These are phyloP conservation scores for Cyclotella sp. DNA, from an alignment of 108 stramenopile genomes.

Conservation along the genomic window DNA sequence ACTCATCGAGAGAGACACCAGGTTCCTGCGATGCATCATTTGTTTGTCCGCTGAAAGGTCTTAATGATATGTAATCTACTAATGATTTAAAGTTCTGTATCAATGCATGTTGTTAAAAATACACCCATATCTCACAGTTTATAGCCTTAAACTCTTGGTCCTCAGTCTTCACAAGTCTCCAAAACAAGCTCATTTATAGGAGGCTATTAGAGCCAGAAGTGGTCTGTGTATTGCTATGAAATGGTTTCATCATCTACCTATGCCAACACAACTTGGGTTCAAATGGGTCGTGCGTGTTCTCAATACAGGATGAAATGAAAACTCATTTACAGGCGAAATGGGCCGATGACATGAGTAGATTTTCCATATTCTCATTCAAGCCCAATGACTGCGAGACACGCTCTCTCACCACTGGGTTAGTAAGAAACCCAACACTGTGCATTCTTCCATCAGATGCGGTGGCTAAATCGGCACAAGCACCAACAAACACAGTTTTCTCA, in stretches of 20 bases:
- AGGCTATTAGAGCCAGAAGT: too few relatives aligned
- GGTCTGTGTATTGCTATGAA: too few relatives aligned
- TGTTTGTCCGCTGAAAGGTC: constrained; percentile 1
- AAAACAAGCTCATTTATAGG: too few relatives aligned
- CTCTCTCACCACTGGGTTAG: constrained; percentile 18
- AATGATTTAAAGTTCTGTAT: too few relatives aligned
- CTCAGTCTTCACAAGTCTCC: too few relatives aligned
- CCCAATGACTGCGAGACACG: constrained; percentile 29
- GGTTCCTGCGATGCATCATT: neutral
- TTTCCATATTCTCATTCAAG: constrained; percentile 28
- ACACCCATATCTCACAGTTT: too few relatives aligned
- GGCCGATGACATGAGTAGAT: constrained; percentile 25
- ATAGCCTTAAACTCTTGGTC: too few relatives aligned
- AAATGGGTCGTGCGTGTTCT: too few relatives aligned
- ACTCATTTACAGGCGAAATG: constrained; percentile 8
- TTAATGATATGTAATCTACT: neutral
- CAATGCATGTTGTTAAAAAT: too few relatives aligned
- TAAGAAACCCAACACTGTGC: constrained; percentile 31
- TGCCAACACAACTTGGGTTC: too few relatives aligned
- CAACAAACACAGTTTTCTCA: constrained; percentile 28
- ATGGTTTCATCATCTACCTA: too few relatives aligned
- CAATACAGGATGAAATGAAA: too few relatives aligned
- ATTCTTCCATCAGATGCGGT: constrained; percentile 1
- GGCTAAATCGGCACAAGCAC: constrained; percentile 18
- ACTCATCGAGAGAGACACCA: constrained; percentile 1